Percentiles rank a stretch among this genome's conserved stretches.
These are phyloP conservation scores for Pseudozyma tsukubaensis DNA, from an alignment of 1,284 basidiomycete species.

Conservation along the genomic window DNA sequence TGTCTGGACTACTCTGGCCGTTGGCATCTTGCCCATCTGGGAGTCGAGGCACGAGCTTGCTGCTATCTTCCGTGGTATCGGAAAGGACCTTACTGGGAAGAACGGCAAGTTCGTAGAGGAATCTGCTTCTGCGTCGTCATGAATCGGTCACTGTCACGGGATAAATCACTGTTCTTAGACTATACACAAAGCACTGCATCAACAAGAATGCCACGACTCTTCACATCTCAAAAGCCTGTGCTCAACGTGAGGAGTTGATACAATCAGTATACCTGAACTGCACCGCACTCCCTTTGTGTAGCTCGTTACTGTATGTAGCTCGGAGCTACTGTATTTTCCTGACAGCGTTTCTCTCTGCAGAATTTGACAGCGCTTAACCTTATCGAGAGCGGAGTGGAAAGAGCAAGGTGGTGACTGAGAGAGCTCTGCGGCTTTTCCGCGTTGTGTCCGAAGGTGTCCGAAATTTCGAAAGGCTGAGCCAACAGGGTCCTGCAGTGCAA, in stretches of 20 bases:
- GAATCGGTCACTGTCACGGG: neutral
- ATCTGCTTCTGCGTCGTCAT: constrained; percentile 5
- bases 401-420: constrained; percentile 11
- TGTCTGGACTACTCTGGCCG: constrained; percentile 75
- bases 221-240: no score
- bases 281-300: no score
- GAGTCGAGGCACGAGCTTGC: constrained; percentile 79
- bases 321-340: neutral
- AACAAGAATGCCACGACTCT: no score
- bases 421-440: neutral
- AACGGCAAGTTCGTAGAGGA: constrained; percentile 24
- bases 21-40: constrained; percentile 85
- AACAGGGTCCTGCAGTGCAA: constrained; percentile 6
- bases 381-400: neutral
- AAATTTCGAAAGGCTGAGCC: constrained; percentile 11
- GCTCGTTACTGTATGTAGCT: neutral
- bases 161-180: no score
- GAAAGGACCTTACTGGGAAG: constrained; percentile 62
- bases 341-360: neutral
- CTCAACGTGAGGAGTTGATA: no score
- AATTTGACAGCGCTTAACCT: constrained; percentile 8
- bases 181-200: no score
- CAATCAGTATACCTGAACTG: no score
- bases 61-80: constrained; percentile 75
- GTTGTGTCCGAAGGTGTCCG: constrained; percentile 3